Evolutionary conservation across 2,329 filamentous ascomycete species (phyloP).

Genomic region (Phaeosphaeria sp.): DNA sequence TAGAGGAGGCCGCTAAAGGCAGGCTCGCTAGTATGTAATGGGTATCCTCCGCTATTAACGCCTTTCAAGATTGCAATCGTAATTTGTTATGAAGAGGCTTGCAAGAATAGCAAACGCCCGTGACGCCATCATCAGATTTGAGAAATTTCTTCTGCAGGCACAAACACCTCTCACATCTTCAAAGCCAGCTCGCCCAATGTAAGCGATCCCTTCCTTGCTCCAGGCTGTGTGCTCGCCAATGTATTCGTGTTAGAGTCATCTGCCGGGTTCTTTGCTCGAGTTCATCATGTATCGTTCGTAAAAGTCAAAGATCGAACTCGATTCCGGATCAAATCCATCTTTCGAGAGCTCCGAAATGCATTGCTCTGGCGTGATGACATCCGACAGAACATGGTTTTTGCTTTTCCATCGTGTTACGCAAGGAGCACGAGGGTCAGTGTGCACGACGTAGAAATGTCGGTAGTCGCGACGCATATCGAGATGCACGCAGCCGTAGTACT

Average conservation of each 20-base stretch:
- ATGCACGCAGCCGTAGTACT: slow-evolving; percentile 32
- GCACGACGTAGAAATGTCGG: slow-evolving; percentile 42
- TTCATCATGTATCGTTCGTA: slow-evolving; percentile 29
- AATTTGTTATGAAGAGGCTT: not conserved
- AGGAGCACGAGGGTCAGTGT: slow-evolving; percentile 28
- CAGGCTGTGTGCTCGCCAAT: not conserved
- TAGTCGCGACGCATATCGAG: slow-evolving; percentile 32
- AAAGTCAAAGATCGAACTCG: slow-evolving; percentile 37
- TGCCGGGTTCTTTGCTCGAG: not conserved
- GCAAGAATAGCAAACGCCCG: not conserved
- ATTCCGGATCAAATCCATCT: slow-evolving; percentile 1
- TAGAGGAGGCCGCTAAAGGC: not conserved
- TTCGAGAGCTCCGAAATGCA: slow-evolving; percentile 34
- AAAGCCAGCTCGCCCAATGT: not conserved
- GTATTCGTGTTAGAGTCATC: not conserved
- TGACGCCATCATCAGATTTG: not conserved
- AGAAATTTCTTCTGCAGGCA: not conserved
- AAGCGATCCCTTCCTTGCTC: not conserved
- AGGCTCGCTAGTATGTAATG: not conserved
- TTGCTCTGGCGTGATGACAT: slow-evolving; percentile 36
- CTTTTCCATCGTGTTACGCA: slow-evolving; percentile 30
- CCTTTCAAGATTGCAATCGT: not conserved
- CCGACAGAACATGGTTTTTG: slow-evolving; percentile 30
- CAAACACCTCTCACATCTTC: not conserved
- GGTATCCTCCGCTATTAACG: not conserved